phyloP scores from a whole-genome alignment of 495 filamentous ascomycete genomes.

The Astrocystis sublimbata region DNA sequence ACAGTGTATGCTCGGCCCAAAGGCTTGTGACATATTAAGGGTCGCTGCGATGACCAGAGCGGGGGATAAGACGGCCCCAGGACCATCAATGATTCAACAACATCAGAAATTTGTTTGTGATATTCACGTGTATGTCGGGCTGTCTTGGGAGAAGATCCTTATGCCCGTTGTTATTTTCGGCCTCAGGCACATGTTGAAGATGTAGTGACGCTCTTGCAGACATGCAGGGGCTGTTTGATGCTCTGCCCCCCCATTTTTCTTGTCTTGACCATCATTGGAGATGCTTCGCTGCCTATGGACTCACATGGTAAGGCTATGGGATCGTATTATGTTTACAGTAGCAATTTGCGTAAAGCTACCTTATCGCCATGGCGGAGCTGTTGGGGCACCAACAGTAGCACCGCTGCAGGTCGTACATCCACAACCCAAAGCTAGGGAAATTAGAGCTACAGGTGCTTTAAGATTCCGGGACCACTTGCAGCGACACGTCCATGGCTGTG shows the following conservation, averaged over 20 bases:
- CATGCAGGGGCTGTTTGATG: conserved; percentile 14
- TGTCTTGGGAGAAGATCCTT: conserved; percentile 7
- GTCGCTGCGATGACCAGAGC: no score
- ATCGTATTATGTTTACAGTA: not conserved
- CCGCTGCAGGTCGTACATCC: conserved; percentile 7
- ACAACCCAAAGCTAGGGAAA: conserved; percentile 2
- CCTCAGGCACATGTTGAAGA: not conserved
- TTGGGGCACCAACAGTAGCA: conserved; percentile 6
- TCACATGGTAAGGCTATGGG: conserved; percentile 4
- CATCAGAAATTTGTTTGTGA: not conserved
- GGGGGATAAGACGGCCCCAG: no score
- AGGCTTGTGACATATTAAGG: not conserved
- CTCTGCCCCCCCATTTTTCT: not conserved
- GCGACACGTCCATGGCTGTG: conserved; percentile 10
- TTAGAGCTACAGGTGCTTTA: conserved; percentile 1
- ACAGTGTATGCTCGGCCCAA: not conserved
- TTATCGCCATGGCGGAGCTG: conserved; percentile 10
- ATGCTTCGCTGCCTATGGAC: not conserved
- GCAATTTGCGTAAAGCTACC: conserved; percentile 12
- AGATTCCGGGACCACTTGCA: conserved; percentile 19
- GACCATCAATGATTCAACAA: no score
- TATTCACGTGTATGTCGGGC: not conserved
- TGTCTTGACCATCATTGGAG: not conserved
- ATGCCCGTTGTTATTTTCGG: not conserved
- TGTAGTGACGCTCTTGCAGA: not conserved